phyloP scores from a whole-genome alignment of 2,329 filamentous ascomycete genomes.

The Sporothrix variecibatus region DNA sequence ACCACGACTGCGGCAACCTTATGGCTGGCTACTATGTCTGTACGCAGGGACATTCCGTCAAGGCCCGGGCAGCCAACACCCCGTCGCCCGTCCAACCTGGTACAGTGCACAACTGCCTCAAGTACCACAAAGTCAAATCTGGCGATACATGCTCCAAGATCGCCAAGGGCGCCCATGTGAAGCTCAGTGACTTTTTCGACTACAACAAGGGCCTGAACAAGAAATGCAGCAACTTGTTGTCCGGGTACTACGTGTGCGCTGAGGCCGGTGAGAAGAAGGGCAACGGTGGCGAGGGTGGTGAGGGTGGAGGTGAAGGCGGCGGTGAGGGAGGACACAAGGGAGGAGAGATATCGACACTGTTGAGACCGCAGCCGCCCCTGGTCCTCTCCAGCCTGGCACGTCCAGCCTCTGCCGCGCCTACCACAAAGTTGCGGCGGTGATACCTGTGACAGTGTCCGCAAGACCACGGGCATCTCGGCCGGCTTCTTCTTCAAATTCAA shows the following conservation, averaged over 20 bases:
- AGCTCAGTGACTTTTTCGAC: neutral
- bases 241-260: neutral
- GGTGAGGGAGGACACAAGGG: neutral
- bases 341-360: neutral
- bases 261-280: neutral
- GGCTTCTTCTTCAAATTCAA: neutral
- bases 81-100: neutral
- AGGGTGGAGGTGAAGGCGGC: neutral
- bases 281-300: neutral
- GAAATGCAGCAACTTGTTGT: neutral
- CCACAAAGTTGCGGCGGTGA: neutral
- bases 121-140: neutral
- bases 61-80: neutral
- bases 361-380: neutral
- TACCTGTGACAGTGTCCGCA: neutral
- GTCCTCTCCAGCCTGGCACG: neutral
- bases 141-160: neutral
- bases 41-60: neutral
- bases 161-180: neutral
- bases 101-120: neutral
- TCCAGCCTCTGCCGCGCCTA: neutral
- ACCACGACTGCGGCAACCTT: neutral
- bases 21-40: neutral
- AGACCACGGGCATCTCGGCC: neutral
- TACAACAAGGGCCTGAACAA: neutral